Conservation (phyloP, 495 filamentous ascomycete genomes). For the Podospora sp. region DNA sequence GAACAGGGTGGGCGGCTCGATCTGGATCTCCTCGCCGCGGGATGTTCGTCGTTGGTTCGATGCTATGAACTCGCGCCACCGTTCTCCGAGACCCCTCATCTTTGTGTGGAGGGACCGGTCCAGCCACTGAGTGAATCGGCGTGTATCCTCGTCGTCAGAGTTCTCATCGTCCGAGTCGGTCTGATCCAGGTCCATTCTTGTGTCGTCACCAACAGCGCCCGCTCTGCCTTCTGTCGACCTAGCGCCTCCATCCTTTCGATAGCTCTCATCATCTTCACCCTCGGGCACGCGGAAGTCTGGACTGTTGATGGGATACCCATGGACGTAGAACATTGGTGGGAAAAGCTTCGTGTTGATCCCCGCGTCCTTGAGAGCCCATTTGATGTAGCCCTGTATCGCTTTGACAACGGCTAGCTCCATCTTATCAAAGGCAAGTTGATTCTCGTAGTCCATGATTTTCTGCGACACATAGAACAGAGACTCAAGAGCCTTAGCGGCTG, state of each 20-base stretch:
- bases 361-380: conserved; percentile 32
- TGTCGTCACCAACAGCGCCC: not conserved
- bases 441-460: conserved; percentile 33
- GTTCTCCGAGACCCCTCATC: conserved; percentile 23
- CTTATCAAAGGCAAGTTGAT: conserved; percentile 24
- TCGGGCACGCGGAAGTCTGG: not conserved
- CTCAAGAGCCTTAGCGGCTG: conserved; percentile 37
- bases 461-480: conserved; percentile 35
- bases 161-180: not conserved
- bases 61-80: conserved; percentile 27
- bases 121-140: conserved; percentile 22
- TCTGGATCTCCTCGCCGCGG: conserved; percentile 6
- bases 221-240: not conserved
- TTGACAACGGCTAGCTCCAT: conserved; percentile 28
- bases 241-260: too few relatives aligned
- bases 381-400: conserved; percentile 28
- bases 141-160: not conserved
- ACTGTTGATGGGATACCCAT: conserved; percentile 24
- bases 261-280: not conserved
- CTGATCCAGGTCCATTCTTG: not conserved
- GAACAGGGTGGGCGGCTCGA: conserved; percentile 32
- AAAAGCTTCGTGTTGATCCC: conserved; percentile 21
- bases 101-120: conserved; percentile 22
- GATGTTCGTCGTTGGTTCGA: not conserved
- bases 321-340: conserved; percentile 25